Evolutionary conservation across 257 asterid genomes (phyloP), one percentile per base, ranked within the genome.

Genomic region (Solanum ossicruentum): DNA sequence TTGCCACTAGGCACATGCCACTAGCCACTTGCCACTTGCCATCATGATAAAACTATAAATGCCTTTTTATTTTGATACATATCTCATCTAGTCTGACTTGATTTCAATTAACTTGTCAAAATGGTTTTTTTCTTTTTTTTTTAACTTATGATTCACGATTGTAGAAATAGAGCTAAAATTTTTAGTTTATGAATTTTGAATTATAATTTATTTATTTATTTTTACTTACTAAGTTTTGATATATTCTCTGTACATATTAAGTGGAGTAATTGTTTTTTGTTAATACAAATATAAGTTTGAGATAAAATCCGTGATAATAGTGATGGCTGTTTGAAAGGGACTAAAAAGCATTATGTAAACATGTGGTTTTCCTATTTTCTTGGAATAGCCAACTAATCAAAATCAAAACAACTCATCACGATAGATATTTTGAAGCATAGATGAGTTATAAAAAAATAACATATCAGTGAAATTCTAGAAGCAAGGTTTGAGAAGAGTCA

Each of bases 41-140:
- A 26, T 77, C 43, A 77, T 77, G 82, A 51, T 77, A 77, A 77
- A 23, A 28, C 82, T 77, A 51, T 69, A 36, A 10, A 43, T 57
- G 65, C 5, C 15, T 49, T 75, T 77, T 15, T 4, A 36, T 36
- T 77, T 51, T 32, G 82, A 18, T 15, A 77, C 51, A 23, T 8
- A 77, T 77, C 32, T 51, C 82, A 12, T 75, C 21, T 77, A 23
- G 82, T 51, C 82, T 77, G 23, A 77, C 47, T 23, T 5, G 10
- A 70, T 21, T 9, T 16, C 4, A 21, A 21, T 5, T 10, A 26
- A 23, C 23, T 2, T 17, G 43, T 26, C 28, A 70, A 70, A 0
- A n/a, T 69, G 43, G 9, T 69, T 26, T 26, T 26, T 26, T 26
- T n/a, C 1, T 26, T 26, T 28, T 28, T 28, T 28, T 28, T 28